Evolutionary conservation across 2,329 filamentous ascomycete species (phyloP), one percentile per base, ranked within the genome.

Genomic region (Huntiella moniliformis): DNA sequence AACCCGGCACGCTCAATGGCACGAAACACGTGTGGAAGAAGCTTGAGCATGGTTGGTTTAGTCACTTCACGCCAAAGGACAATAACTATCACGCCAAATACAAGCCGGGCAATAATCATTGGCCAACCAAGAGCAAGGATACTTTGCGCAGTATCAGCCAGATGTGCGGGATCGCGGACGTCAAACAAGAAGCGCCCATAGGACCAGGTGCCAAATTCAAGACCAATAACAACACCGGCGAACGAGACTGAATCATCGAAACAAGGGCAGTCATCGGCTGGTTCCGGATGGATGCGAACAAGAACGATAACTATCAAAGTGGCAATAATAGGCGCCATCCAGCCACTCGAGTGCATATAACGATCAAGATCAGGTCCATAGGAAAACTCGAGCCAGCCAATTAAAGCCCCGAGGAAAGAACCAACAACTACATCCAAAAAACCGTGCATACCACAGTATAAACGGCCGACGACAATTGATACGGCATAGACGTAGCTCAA

Each of bases 381-480:
- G 54, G 73, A 67, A 56, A 74, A 77, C 56, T 79, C 74, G 51
- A 74, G 52, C 22, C 71, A 58, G 17, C 70, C 70, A 52, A 79
- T 72, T 44, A 71, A 61, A 8, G 77, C 79, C 31, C 91, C 91
- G 47, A 95, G 69, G 11, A 77, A 55, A 46, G 80, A 84, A 5
- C 91, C 91, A 47, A 91, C 61, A 11, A 91, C 63, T 17, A 96
- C 86, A 60, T 98, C 91, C 38, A 91, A 68, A 62, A 96, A 94
- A 8, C 91, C 91, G 62, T 98, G 91, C 91, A 98, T 98, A 51
- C 91, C 91, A 58, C 91, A 98, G 65, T 98, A 96, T 33, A 98
- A 67, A 15, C 91, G 77, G 4, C 91, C 91, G 51, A 96, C 66
- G 36, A 95, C 73, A 56, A 98, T 96, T 18, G 88, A 95, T 10